Conservation (phyloP, 2,329 filamentous ascomycete genomes). For the Colletotrichum aenigma region DNA sequence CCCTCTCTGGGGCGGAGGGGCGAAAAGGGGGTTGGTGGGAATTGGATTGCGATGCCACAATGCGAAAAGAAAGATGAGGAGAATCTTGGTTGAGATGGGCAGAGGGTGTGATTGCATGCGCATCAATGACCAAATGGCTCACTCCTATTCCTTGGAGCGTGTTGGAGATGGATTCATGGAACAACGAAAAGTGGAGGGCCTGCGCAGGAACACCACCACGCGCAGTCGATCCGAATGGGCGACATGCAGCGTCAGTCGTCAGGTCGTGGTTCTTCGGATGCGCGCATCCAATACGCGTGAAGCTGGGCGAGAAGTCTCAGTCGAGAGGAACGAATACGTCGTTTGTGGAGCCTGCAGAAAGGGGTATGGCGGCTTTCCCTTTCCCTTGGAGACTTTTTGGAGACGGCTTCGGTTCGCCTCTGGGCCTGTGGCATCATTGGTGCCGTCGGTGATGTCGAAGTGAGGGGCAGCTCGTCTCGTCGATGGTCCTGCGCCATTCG, state of each 20-base stretch:
- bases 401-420: neutral
- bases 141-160: neutral
- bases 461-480: neutral
- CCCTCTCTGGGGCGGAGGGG: neutral
- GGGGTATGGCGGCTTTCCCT: neutral
- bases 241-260: neutral
- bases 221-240: conserved; percentile 8
- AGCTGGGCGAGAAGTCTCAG: neutral
- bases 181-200: neutral
- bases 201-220: neutral
- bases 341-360: neutral
- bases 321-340: neutral
- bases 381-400: neutral
- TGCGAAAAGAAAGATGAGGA: neutral
- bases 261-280: neutral
- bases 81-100: neutral
- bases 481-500: neutral
- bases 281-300: neutral
- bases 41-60: neutral
- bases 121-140: neutral
- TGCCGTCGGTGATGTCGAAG: neutral
- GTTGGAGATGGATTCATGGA: neutral
- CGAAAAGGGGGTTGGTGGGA: neutral
- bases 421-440: neutral
- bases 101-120: neutral